phyloP scores from a whole-genome alignment of 2,329 filamentous ascomycete species.

The Fusarium burgessii region DNA sequence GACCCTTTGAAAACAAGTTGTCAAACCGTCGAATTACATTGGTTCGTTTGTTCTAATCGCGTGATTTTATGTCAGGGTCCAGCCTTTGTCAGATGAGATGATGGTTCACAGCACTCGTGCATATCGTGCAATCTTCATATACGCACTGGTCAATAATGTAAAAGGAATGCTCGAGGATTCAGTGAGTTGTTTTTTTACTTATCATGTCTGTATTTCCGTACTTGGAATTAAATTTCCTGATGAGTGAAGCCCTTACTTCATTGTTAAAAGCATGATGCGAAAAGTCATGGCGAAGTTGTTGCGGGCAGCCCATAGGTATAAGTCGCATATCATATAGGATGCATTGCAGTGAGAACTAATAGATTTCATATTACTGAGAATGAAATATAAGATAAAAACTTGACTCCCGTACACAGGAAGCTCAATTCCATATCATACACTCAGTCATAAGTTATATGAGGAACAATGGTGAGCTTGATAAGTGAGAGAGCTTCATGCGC shows the following conservation, averaged over 20 bases:
- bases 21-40: conserved; percentile 10
- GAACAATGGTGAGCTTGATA: too few species aligned
- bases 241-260: neutral
- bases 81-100: conserved; percentile 9
- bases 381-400: too few species aligned
- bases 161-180: neutral
- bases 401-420: too few species aligned
- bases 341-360: too few species aligned
- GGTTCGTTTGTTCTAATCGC: conserved; percentile 18
- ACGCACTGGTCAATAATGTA: neutral
- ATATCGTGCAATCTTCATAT: neutral
- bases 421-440: too few species aligned
- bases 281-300: neutral
- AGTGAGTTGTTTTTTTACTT: neutral
- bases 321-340: too few species aligned
- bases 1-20: conserved; percentile 22
- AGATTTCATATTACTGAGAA: too few species aligned
- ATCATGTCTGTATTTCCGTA: neutral
- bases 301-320: too few species aligned
- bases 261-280: neutral
- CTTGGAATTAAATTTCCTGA: neutral
- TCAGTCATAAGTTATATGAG: too few species aligned
- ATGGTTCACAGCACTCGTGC: neutral
- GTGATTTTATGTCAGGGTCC: conserved; percentile 5
- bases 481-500: too few species aligned